phyloP scores from a whole-genome alignment of 148 eudicot genomes.

The Nyssa sinensis region DNA sequence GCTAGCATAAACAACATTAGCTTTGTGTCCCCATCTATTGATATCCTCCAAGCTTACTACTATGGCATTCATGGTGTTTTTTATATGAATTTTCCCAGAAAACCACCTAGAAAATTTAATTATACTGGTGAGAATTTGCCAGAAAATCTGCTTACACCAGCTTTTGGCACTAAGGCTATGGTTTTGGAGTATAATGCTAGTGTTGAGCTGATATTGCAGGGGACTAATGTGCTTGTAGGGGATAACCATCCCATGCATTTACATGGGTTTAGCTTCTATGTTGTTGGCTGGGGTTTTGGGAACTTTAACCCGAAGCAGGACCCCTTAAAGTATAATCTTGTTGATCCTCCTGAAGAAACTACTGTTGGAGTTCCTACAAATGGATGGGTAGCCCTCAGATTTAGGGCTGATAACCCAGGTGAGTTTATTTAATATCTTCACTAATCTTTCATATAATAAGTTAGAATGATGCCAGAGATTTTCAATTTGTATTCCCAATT shows the following conservation, averaged over 20 bases:
- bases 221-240: background rate
- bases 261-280: background rate
- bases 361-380: background rate
- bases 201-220: background rate
- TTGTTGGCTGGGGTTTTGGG: background rate
- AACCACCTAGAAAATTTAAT: background rate
- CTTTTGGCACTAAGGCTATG: background rate
- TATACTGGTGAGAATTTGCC: background rate
- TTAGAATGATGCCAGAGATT: background rate
- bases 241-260: slow-evolving; percentile 1
- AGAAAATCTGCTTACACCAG: background rate
- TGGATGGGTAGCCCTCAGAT: background rate
- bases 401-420: background rate
- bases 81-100: background rate
- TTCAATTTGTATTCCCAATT: too few species aligned
- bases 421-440: background rate
- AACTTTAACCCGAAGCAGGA: background rate
- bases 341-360: slow-evolving; percentile 1
- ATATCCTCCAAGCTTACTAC: background rate
- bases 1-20: background rate
- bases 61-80: background rate
- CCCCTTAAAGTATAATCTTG: background rate
- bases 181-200: slow-evolving; percentile 1
- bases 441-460: background rate
- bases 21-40: background rate